Evolutionary conservation across 148 eudicot species (phyloP), one percentile per base, ranked within the genome.

Genomic region (Euryodendron excelsum): DNA sequence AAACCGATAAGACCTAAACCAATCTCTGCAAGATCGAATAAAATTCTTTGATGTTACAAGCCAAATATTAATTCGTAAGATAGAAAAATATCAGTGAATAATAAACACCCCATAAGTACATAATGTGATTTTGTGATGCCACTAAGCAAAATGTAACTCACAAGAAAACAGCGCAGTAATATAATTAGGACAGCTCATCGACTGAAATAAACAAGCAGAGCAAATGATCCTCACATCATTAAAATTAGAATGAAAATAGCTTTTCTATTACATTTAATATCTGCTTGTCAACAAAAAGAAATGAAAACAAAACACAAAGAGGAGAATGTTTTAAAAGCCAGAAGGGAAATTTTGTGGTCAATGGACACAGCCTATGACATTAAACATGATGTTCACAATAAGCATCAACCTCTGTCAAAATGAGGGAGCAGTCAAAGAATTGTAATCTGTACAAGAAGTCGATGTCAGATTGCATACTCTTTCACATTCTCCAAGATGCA

Each of bases 1-100:
- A 89, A 89, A 17, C 89, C 91, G 34, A 89, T 79, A 14, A 89
- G 80, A 69, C 91, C 91, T 13, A 89, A 59, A 34, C 91, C 91
- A 83, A 85, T 56, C 81, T 86, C 91, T 89, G 88, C 85, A 85
- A 56, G 65, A 45, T 56, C 33, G 3, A 50, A 31, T 45, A 58
- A 23, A 47, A 18, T 41, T 11, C 3, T 31, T 36, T 12, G 12
- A 50, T 25, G 25, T 47, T 27, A 71, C 25, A 37, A 66, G 47
- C 36, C 67, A 31, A 62, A 34, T 5, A 30, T 20, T 45, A 69
- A 58, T 30, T 13, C 6, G 58, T 27, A 7, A 37, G 13, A 36
- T 34, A 31, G 10, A 60, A 18, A 14, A 28, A 11, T 20, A 69
- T 9, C 3, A 27, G n/a, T 62, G 45, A 61, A 50, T 18, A 20